These are phyloP conservation scores for Kockiozyma suomiensis DNA, from an alignment of 805 yeast species.

Conservation along the genomic window DNA sequence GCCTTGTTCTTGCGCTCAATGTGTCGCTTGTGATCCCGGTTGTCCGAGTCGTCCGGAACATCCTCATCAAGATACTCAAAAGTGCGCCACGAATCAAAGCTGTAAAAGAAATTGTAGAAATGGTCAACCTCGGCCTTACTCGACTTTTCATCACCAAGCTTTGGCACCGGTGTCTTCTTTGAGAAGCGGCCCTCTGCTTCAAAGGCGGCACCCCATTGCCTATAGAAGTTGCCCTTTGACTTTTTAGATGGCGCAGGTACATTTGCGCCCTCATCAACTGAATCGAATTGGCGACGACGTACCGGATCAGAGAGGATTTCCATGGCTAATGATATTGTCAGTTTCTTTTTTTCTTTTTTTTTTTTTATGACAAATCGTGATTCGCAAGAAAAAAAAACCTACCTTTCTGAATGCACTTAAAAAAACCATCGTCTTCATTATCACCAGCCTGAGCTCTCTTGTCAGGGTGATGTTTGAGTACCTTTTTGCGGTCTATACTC, in stretches of 20 bases:
- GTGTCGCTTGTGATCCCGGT: conserved; percentile 99
- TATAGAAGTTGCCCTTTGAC: conserved; percentile 76
- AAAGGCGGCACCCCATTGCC: conserved; percentile 91
- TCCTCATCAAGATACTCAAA: conserved; percentile 98
- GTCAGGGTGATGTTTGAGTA: conserved; percentile 96
- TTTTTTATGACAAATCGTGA: no score
- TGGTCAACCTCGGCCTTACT: conserved; percentile 75
- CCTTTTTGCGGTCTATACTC: conserved; percentile 70
- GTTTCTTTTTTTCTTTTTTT: no score
- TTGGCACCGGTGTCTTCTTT: conserved; percentile 85
- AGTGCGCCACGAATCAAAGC: conserved; percentile 96
- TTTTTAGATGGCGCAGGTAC: conserved; percentile 74
- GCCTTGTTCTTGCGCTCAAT: conserved; percentile 96
- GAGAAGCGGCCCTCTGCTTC: conserved; percentile 91
- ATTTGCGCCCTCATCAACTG: conserved; percentile 88
- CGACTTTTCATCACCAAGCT: conserved; percentile 67
- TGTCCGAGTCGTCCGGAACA: conserved; percentile 97
- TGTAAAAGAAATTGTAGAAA: conserved; percentile 90
- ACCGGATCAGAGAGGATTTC: conserved; percentile 83
- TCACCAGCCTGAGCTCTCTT: conserved; percentile 92
- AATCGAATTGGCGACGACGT: conserved; percentile 92
- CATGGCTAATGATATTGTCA: conserved; percentile 52
- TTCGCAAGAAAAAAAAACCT: no score
- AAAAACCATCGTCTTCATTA: conserved; percentile 85
- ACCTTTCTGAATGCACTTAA: conserved; percentile 91